Conservation (phyloP, 768 basidiomycete genomes). For the Strobilomyces confusus region DNA sequence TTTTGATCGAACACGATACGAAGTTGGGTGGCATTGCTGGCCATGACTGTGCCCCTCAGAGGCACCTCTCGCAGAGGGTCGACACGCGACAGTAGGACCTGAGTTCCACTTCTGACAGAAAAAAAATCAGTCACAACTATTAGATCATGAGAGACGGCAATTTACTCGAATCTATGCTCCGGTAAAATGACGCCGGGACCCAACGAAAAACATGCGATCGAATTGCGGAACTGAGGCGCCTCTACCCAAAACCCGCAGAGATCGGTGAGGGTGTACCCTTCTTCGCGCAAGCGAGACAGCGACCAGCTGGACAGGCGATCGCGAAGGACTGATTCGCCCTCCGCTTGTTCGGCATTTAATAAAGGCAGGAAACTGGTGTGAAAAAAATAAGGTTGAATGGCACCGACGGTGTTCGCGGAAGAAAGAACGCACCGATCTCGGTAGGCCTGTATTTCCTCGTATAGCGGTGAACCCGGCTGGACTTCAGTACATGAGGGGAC, state of each 20-base stretch:
- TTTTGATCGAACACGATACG: conserved; percentile 53
- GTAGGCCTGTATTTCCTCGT: conserved; percentile 52
- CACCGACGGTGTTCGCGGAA: background rate
- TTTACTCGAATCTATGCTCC: conserved; percentile 69
- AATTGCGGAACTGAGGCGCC: conserved; percentile 57
- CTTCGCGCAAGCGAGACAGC: conserved; percentile 51
- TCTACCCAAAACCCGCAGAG: conserved; percentile 68
- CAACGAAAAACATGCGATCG: conserved; percentile 59
- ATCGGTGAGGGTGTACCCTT: conserved; percentile 69
- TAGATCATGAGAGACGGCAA: conserved; percentile 1
- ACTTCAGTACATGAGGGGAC: conserved; percentile 34
- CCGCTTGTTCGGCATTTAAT: conserved; percentile 56
- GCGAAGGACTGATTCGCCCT: conserved; percentile 55
- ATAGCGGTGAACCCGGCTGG: conserved; percentile 38
- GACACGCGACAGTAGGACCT: conserved; percentile 58
- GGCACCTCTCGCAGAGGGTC: conserved; percentile 59
- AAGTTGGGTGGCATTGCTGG: conserved; percentile 47
- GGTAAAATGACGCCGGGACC: conserved; percentile 63
- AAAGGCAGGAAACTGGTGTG: conserved; percentile 43
- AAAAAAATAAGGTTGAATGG: background rate
- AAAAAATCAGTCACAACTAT: background rate
- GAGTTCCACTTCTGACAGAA: conserved; percentile 58
- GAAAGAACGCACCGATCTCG: conserved; percentile 42
- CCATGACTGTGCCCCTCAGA: conserved; percentile 52
- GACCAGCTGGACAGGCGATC: conserved; percentile 70